Percentiles rank a stretch among this genome's conserved stretches.
phyloP scores from a whole-genome alignment of 805 yeast genomes.

The Saturnispora besseyi region DNA sequence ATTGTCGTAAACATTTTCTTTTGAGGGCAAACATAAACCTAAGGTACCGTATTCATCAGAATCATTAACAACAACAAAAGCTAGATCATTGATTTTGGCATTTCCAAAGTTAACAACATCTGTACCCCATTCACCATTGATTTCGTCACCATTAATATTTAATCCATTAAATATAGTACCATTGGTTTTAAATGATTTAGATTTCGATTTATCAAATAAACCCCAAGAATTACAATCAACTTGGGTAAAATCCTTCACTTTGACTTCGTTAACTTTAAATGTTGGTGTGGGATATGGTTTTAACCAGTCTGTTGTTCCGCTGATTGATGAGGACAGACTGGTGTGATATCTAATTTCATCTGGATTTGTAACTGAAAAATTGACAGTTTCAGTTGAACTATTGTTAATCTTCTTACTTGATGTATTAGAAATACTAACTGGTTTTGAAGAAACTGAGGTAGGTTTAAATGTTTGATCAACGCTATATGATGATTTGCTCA shows the following conservation, averaged over 20 bases:
- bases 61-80: constrained; percentile 60
- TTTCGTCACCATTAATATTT: constrained; percentile 35
- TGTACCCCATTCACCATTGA: constrained; percentile 42
- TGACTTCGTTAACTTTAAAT: constrained; percentile 3
- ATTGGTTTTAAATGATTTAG: constrained; percentile 29
- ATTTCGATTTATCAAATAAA: constrained; percentile 30
- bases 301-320: constrained; percentile 6
- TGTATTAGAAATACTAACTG: no score
- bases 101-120: constrained; percentile 48
- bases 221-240: constrained; percentile 33
- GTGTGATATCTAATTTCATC: not conserved
- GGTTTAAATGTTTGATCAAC: no score
- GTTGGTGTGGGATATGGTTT: constrained; percentile 11
- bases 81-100: constrained; percentile 35
- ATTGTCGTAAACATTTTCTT: constrained; percentile 38
- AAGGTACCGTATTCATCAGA: constrained; percentile 54
- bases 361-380: not conserved
- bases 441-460: no score
- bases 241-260: constrained; percentile 8
- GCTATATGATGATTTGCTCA: no score
- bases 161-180: constrained; percentile 28
- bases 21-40: constrained; percentile 52
- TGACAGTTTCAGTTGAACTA: constrained; percentile 1
- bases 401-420: no score
- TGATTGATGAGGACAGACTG: constrained; percentile 8